Base-by-base conservation (phyloP, 2,329 filamentous ascomycete genomes). In the Thielaviopsis euricoi region DNA sequence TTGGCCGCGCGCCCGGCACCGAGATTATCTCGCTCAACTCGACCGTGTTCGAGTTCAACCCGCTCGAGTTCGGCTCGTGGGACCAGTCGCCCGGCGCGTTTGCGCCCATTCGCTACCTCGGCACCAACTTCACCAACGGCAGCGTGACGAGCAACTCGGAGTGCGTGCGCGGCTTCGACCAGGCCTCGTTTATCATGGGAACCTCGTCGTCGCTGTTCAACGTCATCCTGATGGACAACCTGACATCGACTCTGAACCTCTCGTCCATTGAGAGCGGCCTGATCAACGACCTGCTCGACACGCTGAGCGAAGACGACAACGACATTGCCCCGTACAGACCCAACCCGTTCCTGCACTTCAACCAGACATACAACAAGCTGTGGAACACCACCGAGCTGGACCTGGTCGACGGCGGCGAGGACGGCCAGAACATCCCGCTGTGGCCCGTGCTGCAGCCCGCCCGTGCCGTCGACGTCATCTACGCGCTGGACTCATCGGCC, bases 141-240 rank as follows among this genome's bases (percentile, higher is more conserved):
- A 71, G 60, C 56, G 59, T 74, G 0, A 64, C 68, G 13, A 58
- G 72, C 29, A 75, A 76, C 65, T 73, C 75, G 62, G 67, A 62
- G 1, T 74, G 80, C 62, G 70, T 76, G 26, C 66, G 66, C 23
- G 88, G 88, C 1, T 90, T 89, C 63, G 88, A 94, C 68, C 89
- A 87, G 64, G 80, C 80, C 6, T 86, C 86, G 1, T 94, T 82
- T 64, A 74, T 93, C 33, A 87, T 91, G 80, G 87, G 87, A 60
- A 93, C 88, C 0, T 89, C 85, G 12, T 88, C 84, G 17, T 83
- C 84, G 9, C 74, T 94, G 3, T 94, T 94, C 75, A 94, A 94
- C 71, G 74, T 83, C 58, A 76, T 94, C 77, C 75, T 94, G 82
- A 53, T 67, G 21, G 66, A 62, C 64, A 72, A 60, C 55, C 23